Conservation (phyloP, 768 basidiomycete species). For the Filobasidium floriforme region DNA sequence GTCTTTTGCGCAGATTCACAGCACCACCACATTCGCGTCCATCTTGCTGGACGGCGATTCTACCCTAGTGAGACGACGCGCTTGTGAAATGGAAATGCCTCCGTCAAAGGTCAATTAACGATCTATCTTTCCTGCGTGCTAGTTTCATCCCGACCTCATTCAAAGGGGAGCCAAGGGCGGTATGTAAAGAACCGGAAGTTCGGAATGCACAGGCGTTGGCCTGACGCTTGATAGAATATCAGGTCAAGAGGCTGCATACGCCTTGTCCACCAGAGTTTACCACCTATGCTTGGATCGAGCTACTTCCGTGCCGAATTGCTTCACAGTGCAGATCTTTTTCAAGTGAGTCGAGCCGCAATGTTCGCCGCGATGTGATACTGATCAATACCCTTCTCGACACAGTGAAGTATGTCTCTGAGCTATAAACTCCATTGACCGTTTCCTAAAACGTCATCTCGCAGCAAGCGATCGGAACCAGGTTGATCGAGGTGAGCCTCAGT, state of each 20-base stretch:
- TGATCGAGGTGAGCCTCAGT: not conserved
- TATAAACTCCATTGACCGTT: no score
- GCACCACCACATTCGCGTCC: constrained; percentile 7
- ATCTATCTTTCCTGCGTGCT: not conserved
- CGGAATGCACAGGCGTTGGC: not conserved
- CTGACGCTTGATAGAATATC: not conserved
- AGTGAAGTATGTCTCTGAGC: not conserved
- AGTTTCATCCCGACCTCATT: constrained; percentile 13
- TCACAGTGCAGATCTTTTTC: constrained; percentile 15
- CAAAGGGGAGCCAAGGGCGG: constrained; percentile 10
- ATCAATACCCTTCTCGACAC: not conserved
- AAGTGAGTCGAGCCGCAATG: constrained; percentile 1
- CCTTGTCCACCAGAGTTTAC: constrained; percentile 12
- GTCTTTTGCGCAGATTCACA: not conserved
- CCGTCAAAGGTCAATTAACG: not conserved
- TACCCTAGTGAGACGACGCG: constrained; percentile 7
- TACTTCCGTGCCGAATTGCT: constrained; percentile 1
- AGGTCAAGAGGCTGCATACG: constrained; percentile 13
- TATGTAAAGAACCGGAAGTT: not conserved
- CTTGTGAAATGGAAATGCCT: not conserved
- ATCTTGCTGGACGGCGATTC: constrained; percentile 15
- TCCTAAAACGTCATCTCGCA: not conserved
- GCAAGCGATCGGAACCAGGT: constrained; percentile 1
- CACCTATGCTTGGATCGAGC: constrained; percentile 3
- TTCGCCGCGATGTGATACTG: not conserved